Base-by-base conservation (phyloP, 495 filamentous ascomycete species). In the Talaromyces trachyspermus region DNA sequence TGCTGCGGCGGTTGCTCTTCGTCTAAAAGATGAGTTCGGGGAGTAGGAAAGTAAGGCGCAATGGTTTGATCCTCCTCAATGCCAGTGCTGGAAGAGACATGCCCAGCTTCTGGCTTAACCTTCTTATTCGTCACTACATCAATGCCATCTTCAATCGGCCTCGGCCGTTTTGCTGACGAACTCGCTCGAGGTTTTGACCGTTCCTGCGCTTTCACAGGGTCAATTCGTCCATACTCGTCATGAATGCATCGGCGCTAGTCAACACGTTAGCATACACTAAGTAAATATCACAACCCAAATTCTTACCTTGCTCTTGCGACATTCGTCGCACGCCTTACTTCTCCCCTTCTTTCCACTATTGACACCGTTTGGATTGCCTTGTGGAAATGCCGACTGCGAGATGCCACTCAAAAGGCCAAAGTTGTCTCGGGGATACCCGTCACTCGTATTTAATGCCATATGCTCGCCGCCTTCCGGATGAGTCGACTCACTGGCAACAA, bases 241-340 rank as follows among this genome's bases (percentile, higher is more conserved):
- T 85, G 81, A 19, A 85, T 80, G 53, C 81, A 85, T 51, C 81
- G 78, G 43, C 81, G 79, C 81, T 85, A 44, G 29, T 36, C n/a
- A n/a, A 39, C 10, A 22, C 9, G 27, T 65, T 43, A 69, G 54
- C 26, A 32, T 2, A 27, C 26, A 24, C 22, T 24, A 17, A 43
- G 35, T 27, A 38, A 48, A 12, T 5, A n/a, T 27, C n/a, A 30
- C 8, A 19, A 37, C 20, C 11, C 55, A 60, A 54, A 20, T 37
- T 33, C 65, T 55, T 51, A 82, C 80, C 75, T 84, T 84, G 69
- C 78, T 81, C 58, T 78, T 83, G 15, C 80, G 76, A 55, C 80
- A 84, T 49, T 83, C 78, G 49, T 77, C 72, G 52, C 80, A 84
- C 9, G 80, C 80, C 55, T 81, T 83, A 50, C 68, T 79, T 53